Evolutionary conservation across 78 protist genomes (phyloP).

Genomic region (Paratrimastix pyriformis): DNA sequence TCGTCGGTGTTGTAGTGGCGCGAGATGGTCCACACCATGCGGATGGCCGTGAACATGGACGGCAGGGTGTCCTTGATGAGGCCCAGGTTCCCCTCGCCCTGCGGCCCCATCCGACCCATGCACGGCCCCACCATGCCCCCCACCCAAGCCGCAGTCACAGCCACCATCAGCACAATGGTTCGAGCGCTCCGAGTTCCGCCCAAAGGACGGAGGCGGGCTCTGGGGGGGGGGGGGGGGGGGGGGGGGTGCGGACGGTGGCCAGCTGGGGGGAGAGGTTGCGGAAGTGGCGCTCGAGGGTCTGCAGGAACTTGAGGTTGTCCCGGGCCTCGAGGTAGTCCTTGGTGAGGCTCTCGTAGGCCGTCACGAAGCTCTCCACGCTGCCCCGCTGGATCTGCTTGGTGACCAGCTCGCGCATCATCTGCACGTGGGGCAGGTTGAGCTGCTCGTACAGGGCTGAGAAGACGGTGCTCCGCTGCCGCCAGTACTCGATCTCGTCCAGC

Average conservation of each 20-base stretch:
- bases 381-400: neutral
- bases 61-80: conserved; percentile 51
- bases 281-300: conserved; percentile 83
- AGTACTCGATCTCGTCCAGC: conserved; percentile 61
- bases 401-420: conserved; percentile 36
- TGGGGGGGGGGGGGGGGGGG: neutral
- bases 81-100: neutral
- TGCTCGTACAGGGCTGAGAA: conserved; percentile 58
- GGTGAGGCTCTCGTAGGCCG: conserved; percentile 12
- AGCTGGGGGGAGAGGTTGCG: conserved; percentile 17
- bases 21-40: conserved; percentile 85
- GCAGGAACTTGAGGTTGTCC: conserved; percentile 78
- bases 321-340: conserved; percentile 60
- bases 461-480: conserved; percentile 46
- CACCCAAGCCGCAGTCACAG: neutral
- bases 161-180: neutral
- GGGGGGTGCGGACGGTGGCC: neutral
- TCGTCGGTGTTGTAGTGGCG: conserved; percentile 71
- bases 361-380: conserved; percentile 11
- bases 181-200: neutral
- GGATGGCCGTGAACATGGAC: conserved; percentile 64
- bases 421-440: conserved; percentile 41
- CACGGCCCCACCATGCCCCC: too few species aligned
- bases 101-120: too few species aligned
- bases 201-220: neutral